Base-by-base conservation (phyloP, 345 rosid genomes). In the Bruguiera gymnorhiza region DNA sequence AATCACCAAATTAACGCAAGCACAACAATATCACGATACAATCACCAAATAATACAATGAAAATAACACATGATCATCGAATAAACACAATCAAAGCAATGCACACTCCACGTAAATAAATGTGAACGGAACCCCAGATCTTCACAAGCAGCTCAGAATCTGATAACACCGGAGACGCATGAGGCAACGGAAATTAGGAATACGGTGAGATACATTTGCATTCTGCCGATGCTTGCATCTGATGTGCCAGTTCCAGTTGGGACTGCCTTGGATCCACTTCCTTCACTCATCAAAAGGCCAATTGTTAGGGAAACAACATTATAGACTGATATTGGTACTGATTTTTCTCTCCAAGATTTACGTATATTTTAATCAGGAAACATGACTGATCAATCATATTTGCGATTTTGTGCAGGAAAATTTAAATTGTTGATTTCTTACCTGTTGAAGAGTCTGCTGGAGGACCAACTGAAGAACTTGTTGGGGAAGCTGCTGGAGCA, bases 241-340 rank as follows among this genome's bases (percentile, higher is more conserved):
- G 78, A 75, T 8, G 78, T 65, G 60, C 70, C 74, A 21, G 29
- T 60, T 11, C 72, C 34, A 39, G 79, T 70, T 27, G 86, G 78
- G 23, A 39, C 69, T 53, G 82, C 75, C 70, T 79, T 81, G 19
- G 85, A 83, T 30, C 79, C 84, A 24, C 73, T 70, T 66, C 80
- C 81, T 79, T 69, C 65, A 72, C 43, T 61, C 63, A 62, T 26
- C 27, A 31, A 32, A 24, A 61, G 67, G 21, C 19, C 23, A 68
- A 8, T 43, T 24, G 11, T 2, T 50, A 13, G 23, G 20, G 11
- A 65, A 50, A 5, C 8, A 20, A 34, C 31, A 24, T 63, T 56
- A 21, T 21, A 20, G 15, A 24, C 21, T 2, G 46, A 39, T 39
- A 39, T 39, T 39, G 15, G 46, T 10, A 39, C 10, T 39, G 15